These are phyloP conservation scores for Tuctoria greenei DNA, from an alignment of 176 grass and related monocot genomes.

Conservation along the genomic window DNA sequence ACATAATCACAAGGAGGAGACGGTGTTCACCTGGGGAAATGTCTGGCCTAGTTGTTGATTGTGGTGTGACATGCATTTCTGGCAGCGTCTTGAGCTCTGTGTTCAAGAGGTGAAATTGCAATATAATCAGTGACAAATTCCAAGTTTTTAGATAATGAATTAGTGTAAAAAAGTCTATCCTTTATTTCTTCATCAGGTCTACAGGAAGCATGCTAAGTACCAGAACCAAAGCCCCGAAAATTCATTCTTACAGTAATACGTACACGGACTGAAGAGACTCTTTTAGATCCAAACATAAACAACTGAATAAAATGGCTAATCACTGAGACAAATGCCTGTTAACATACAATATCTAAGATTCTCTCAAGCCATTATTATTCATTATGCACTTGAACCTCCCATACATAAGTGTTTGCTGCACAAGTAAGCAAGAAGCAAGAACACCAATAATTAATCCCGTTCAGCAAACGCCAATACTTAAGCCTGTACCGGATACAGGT, in stretches of 20 bases:
- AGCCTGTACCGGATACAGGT: neutral
- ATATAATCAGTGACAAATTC: neutral
- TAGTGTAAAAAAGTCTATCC: neutral
- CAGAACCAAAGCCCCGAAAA: neutral
- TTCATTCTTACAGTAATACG: neutral
- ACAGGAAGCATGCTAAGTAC: too few species aligned
- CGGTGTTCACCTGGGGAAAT: conserved; percentile 22
- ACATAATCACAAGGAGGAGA: neutral
- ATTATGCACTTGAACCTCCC: neutral
- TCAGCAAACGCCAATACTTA: neutral
- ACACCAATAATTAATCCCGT: neutral
- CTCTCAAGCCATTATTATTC: neutral
- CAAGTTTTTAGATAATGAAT: neutral
- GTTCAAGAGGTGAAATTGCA: neutral
- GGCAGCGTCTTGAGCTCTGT: conserved; percentile 27
- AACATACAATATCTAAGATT: neutral
- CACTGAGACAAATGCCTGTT: neutral
- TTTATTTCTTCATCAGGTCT: neutral
- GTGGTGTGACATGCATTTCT: conserved; percentile 22
- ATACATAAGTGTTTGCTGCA: neutral
- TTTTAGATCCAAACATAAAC: neutral
- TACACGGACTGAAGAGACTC: neutral
- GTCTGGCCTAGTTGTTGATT: neutral
- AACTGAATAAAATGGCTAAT: neutral
- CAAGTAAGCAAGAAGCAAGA: neutral